Conservation (phyloP, 164 flowering plant species). For the Vitis rotundifolia region DNA sequence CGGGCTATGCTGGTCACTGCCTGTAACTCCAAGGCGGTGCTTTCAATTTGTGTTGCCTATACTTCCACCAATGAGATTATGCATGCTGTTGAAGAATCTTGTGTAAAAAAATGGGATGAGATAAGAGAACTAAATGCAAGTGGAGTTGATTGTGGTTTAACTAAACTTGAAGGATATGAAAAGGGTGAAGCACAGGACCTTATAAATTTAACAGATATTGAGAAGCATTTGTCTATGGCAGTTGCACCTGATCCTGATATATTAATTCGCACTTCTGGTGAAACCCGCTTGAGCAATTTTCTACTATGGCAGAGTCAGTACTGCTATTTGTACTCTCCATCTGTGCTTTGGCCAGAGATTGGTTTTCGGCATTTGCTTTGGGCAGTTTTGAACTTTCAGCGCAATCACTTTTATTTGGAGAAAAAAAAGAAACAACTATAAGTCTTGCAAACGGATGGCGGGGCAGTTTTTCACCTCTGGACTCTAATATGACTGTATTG, state of each 20-base stretch:
- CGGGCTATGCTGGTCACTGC: constrained; percentile 60
- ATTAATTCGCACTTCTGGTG: constrained; percentile 48
- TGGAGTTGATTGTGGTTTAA: not conserved
- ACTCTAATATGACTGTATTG: no score
- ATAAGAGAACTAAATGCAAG: not conserved
- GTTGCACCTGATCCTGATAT: constrained; percentile 51
- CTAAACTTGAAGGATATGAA: not conserved
- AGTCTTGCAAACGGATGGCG: not conserved
- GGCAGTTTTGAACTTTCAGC: constrained; percentile 42
- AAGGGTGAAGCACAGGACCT: not conserved
- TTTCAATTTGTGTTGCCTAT: constrained; percentile 63
- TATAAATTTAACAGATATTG: constrained; percentile 28
- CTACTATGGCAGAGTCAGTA: constrained; percentile 47
- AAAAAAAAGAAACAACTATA: constrained; percentile 20
- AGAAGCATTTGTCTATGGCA: constrained; percentile 42
- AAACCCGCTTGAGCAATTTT: constrained; percentile 50
- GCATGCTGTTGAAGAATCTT: constrained; percentile 26
- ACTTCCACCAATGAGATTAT: constrained; percentile 63
- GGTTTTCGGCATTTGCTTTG: constrained; percentile 43
- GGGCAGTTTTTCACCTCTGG: not conserved
- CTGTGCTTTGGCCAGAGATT: constrained; percentile 52
- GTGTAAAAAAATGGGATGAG: constrained; percentile 3
- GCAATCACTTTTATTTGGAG: constrained; percentile 26
- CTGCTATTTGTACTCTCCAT: constrained; percentile 32
- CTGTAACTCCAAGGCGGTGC: constrained; percentile 31